Percentiles rank a stretch among this genome's conserved stretches.
These are phyloP conservation scores for Diaporthe ampelina DNA, from an alignment of 2,329 filamentous ascomycete species.

Conservation along the genomic window DNA sequence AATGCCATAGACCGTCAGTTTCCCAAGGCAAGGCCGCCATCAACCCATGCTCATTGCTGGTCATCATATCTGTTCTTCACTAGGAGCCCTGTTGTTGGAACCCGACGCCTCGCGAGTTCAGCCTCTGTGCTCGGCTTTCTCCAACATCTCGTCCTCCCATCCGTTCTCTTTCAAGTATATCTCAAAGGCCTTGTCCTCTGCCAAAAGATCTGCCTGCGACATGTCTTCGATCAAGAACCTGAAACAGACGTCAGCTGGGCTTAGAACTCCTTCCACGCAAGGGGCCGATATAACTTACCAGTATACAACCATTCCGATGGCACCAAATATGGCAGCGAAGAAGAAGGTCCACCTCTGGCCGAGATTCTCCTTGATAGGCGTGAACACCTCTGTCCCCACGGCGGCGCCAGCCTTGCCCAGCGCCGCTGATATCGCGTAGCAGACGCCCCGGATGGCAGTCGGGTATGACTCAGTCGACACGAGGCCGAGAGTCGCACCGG, in stretches of 20 bases:
- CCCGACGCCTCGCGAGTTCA: not conserved
- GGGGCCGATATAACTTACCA: conserved; percentile 36
- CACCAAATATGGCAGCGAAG: conserved; percentile 64
- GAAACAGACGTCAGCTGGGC: not conserved
- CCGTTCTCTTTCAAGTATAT: conserved; percentile 59
- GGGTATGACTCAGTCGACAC: conserved; percentile 65
- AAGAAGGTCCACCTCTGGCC: conserved; percentile 66
- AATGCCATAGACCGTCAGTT: too few species aligned
- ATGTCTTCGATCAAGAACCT: conserved; percentile 60
- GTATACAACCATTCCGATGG: conserved; percentile 60
- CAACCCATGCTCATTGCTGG: not conserved
- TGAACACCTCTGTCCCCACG: conserved; percentile 65
- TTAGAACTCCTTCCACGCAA: not conserved
- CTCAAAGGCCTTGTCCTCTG: conserved; percentile 59
- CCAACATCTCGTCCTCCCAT: conserved; percentile 60
- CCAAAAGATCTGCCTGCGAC: conserved; percentile 58
- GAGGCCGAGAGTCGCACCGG: conserved; percentile 64
- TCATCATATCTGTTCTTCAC: too few species aligned
- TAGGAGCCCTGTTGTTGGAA: not conserved
- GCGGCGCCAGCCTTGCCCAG: conserved; percentile 66
- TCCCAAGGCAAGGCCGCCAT: not conserved
- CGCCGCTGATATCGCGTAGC: conserved; percentile 65
- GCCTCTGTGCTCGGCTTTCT: conserved; percentile 43
- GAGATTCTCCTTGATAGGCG: conserved; percentile 59
- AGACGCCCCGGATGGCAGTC: conserved; percentile 65